phyloP scores from a whole-genome alignment of 192 early-diverging fungal species.

The Backusella circina region DNA sequence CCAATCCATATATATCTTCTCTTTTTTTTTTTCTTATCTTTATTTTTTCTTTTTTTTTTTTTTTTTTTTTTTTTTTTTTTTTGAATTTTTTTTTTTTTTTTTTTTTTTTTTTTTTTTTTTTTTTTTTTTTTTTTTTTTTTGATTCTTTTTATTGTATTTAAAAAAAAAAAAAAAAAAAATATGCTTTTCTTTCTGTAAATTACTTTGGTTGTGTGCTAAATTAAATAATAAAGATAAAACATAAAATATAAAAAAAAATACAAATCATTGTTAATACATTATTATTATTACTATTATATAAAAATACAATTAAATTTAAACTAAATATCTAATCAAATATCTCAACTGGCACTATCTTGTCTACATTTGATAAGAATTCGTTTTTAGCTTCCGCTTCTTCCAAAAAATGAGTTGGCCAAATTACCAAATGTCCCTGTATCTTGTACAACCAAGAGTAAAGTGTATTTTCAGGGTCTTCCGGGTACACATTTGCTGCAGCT shows the following conservation, averaged over 20 bases:
- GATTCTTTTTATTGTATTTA: background rate
- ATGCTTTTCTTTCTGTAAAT: constrained; percentile 5
- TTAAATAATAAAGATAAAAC: constrained; percentile 2
- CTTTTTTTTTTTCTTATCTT: background rate
- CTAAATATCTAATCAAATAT: constrained; percentile 23
- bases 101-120: background rate
- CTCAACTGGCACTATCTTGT: constrained; percentile 28
- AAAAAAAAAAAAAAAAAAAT: background rate
- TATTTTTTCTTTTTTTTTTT: background rate
- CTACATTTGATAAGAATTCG: constrained; percentile 22
- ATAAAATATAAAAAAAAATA: background rate
- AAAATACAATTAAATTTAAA: background rate
- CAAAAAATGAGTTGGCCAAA: constrained; percentile 36
- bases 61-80: background rate
- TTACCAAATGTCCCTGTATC: constrained; percentile 36
- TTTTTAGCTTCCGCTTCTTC: constrained; percentile 23
- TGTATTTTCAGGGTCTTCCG: background rate
- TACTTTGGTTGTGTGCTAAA: constrained; percentile 3
- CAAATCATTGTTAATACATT: background rate
- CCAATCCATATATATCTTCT: background rate
- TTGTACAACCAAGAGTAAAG: background rate
- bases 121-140: background rate
- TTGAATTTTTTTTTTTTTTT: background rate
- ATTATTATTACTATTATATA: background rate
- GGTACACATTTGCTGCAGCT: constrained; percentile 2